Base-by-base conservation (phyloP, 441 rosid species). In the Adansonia madagascariensis region DNA sequence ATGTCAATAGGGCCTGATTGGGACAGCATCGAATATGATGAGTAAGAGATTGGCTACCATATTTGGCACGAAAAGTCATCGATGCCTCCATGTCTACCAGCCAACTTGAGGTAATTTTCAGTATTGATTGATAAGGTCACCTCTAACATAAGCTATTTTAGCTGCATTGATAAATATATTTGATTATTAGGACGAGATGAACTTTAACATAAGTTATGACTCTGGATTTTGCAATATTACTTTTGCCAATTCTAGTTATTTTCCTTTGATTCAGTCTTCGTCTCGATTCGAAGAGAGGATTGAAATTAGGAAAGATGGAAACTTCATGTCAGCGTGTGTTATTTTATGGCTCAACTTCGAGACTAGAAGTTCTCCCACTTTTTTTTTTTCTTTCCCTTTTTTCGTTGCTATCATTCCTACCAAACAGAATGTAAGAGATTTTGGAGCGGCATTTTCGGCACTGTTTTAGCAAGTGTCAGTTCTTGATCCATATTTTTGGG, bases 1-100 rank as follows among this genome's bases (percentile, higher is more conserved):
- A 86, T 85, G 88, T 82, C 64, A 57, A 79, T 87, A 73, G 92
- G 92, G 65, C 92, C 91, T 10, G 83, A 88, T 57, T 85, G 91
- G 94, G 94, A 84, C 78, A 49, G n/a, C 60, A 6, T 61, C 15
- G 24, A 52, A 49, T 66, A 75, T 17, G 75, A 77, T 75, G 80
- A 60, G 73, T 39, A 27, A 64, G 27, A 57, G 74, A 73, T 73
- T 66, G 8, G 20, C 50, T 47, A 18, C 14, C 24, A 4, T 50
- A 22, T 5, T 52, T 46, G 22, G 47, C 27, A 0, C 4, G n/a
- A 22, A 55, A 57, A 74, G 49, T 74, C n/a, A 22, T 50, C 27
- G 46, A 17, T 44, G 41, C 35, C 35, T 62, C 43, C 22, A 24
- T 41, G 18, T 41, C 0, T 62, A 43, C 35, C 49, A 31, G 12